Evolutionary conservation across 805 yeast genomes (phyloP), one percentile per base, ranked within the genome.

Genomic region (Wickerhamomyces sydowiorum): DNA sequence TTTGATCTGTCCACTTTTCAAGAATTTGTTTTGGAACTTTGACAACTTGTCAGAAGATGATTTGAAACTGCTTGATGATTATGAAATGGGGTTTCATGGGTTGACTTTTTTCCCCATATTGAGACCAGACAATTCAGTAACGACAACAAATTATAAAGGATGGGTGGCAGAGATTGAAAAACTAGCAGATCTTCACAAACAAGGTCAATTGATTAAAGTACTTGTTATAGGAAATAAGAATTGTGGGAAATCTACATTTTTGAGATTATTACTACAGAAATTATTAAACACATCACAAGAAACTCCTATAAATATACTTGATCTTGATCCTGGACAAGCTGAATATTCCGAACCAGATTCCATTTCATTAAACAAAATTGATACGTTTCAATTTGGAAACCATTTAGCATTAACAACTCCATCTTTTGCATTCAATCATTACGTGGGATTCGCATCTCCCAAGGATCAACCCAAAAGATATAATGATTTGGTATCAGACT

Each of bases 301-400:
- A 3, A 43, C 56, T 0, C 56, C 64, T 0, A 62, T 81, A 3
- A 69, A 73, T 18, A 73, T 80, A 30, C 50, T 90, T 32, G 96
- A 90, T 52, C 57, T 87, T 1, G 98, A 90, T 56, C 96, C 96
- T 0, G 96, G 95, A 1, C 96, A 89, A 56, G 79, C 95, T 0
- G 95, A 86, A 52, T 79, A 72, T 48, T 78, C 89, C 0, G 66
- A 67, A 8, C 93, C 96, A 0, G 89, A 83, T 25, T 75, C 83
- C 34, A 61, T 89, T 3, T 78, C 95, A 0, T 59, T 85, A 12
- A 67, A 75, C 1, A 46, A 47, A 10, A 50, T 67, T n/a, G 35
- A 46, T 0, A 40, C 39, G 6, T 66, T 66, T 1, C 53, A 65
- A 15, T 65, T 69, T 36, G 78, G 79, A 1, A 53, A 51, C 24